Percentiles rank a stretch among this genome's conserved stretches.
phyloP scores from a whole-genome alignment of 1,139 yeast genomes.

The Zhuliangozyma blackwelliae region DNA sequence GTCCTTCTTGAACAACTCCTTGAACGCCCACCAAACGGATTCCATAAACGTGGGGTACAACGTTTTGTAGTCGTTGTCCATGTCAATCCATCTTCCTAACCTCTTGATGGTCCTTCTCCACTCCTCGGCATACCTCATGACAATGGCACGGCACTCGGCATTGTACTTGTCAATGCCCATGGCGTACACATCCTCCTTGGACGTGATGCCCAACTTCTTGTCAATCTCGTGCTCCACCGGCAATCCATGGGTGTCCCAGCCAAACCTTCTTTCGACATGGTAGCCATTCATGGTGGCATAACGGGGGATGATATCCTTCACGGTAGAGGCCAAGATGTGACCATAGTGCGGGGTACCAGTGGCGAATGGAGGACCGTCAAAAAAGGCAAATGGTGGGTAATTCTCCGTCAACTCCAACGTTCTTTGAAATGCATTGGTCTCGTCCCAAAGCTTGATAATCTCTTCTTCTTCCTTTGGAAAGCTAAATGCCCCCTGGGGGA shows the following conservation, averaged over 20 bases:
- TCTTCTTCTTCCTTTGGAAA: conserved; percentile 89
- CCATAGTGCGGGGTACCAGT: conserved; percentile 99
- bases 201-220: conserved; percentile 90
- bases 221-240: conserved; percentile 98
- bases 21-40: conserved; percentile 98
- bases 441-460: conserved; percentile 77
- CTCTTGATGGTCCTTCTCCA: conserved; percentile 93
- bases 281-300: conserved; percentile 97
- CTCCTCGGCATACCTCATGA: conserved; percentile 92
- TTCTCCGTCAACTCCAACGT: conserved; percentile 80
- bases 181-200: conserved; percentile 89
- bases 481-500: conserved; percentile 36
- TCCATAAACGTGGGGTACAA: conserved; percentile 95
- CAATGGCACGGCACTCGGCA: conserved; percentile 91
- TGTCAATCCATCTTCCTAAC: conserved; percentile 98
- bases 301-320: conserved; percentile 95
- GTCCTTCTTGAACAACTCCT: conserved; percentile 76
- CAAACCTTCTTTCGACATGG: conserved; percentile 94
- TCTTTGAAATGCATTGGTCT: conserved; percentile 87
- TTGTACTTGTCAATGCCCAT: conserved; percentile 94
- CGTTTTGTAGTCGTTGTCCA: conserved; percentile 97
- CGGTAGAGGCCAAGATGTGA: conserved; percentile 92
- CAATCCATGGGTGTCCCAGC: conserved; percentile 99
- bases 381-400: conserved; percentile 84
- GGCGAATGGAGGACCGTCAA: conserved; percentile 99